Evolutionary conservation across 73 alveolate genomes (phyloP).

Genomic region (Loxodes magnus): DNA sequence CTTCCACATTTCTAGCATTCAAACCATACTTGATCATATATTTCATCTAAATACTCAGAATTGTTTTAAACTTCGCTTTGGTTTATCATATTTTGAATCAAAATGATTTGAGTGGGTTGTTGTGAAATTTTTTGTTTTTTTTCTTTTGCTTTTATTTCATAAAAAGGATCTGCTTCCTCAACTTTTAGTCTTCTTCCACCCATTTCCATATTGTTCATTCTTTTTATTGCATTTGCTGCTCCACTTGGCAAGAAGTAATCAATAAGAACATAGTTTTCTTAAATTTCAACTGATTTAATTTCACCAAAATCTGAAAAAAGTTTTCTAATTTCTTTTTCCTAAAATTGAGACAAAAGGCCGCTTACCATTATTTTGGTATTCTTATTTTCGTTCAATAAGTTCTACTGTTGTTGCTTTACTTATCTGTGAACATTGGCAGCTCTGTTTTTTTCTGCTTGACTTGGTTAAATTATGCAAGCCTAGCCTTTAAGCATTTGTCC

Average conservation of each 20-base stretch:
- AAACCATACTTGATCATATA: too few species aligned
- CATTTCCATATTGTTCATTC: slow-evolving; percentile 66
- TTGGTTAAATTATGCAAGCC: slow-evolving; percentile 72
- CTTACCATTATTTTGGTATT: slow-evolving; percentile 73
- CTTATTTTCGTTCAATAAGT: slow-evolving; percentile 53
- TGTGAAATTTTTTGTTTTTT: too few species aligned
- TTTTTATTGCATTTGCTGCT: slow-evolving; percentile 63
- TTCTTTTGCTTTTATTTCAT: too few species aligned
- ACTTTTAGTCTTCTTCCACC: slow-evolving; percentile 60
- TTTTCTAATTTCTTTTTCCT: slow-evolving; percentile 63
- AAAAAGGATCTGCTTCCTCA: slow-evolving; percentile 56
- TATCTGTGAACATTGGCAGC: slow-evolving; percentile 79
- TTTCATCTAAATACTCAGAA: too few species aligned
- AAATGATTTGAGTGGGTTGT: too few species aligned
- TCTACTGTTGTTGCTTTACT: slow-evolving; percentile 42
- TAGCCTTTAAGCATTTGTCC: slow-evolving; percentile 77
- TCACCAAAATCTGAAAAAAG: slow-evolving; percentile 87
- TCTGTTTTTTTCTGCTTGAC: slow-evolving; percentile 94
- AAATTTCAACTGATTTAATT: slow-evolving; percentile 79
- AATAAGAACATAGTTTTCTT: slow-evolving; percentile 64
- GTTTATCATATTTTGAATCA: too few species aligned
- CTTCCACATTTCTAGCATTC: too few species aligned
- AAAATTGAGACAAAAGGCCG: slow-evolving; percentile 43
- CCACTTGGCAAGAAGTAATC: slow-evolving; percentile 48
- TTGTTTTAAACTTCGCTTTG: too few species aligned